phyloP scores from a whole-genome alignment of 1,139 yeast genomes.

The Pichia kudriavzevii region DNA sequence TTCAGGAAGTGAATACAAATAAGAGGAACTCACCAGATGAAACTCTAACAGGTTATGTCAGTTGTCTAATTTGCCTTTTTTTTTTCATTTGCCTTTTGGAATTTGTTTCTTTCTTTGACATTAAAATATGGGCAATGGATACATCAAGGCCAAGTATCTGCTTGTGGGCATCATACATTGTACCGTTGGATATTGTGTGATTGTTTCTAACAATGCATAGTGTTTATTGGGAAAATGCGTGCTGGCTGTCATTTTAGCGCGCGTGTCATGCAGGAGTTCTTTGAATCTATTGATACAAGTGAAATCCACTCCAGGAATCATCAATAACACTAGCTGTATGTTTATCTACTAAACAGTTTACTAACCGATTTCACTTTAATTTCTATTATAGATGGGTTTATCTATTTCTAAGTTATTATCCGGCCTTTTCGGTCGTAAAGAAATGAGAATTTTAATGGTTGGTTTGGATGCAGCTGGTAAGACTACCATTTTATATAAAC shows the following conservation, averaged over 20 bases:
- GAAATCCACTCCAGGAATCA: neutral
- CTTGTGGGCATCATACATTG: too few species aligned
- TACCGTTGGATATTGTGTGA: too few species aligned
- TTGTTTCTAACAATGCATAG: too few species aligned
- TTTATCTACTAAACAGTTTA: neutral
- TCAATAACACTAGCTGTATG: neutral
- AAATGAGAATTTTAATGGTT: slow-evolving; percentile 91
- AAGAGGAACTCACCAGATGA: too few species aligned
- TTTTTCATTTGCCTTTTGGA: too few species aligned
- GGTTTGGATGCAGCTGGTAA: slow-evolving; percentile 93
- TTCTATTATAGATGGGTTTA: slow-evolving; percentile 63
- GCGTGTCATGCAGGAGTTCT: neutral
- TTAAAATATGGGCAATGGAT: too few species aligned
- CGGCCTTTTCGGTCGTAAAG: slow-evolving; percentile 77
- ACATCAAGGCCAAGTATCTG: too few species aligned
- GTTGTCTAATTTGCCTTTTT: too few species aligned
- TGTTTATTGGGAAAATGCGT: too few species aligned
- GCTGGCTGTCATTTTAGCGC: neutral
- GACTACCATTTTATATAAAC: slow-evolving; percentile 83
- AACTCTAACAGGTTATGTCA: too few species aligned
- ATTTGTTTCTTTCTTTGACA: too few species aligned
- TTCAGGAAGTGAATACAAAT: too few species aligned
- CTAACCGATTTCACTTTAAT: neutral
- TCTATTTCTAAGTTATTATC: slow-evolving; percentile 80
- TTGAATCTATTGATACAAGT: neutral